phyloP scores from a whole-genome alignment of 768 basidiomycete genomes.

The Phylloporus arenicola region DNA sequence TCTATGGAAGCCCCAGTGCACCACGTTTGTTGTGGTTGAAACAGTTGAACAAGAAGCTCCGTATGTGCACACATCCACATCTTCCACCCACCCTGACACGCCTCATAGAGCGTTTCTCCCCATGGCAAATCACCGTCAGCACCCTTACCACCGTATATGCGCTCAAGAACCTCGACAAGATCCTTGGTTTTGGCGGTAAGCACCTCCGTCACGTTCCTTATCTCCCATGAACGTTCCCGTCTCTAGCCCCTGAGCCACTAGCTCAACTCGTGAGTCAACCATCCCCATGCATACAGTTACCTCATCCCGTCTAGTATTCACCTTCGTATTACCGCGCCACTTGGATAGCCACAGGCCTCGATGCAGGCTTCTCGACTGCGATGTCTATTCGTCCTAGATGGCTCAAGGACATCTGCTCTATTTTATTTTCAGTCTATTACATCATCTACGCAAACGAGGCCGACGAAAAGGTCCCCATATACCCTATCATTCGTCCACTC shows the following conservation, averaged over 20 bases:
- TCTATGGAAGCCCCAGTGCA: slow-evolving; percentile 55
- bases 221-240: neutral
- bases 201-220: neutral
- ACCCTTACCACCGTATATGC: slow-evolving; percentile 85
- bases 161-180: slow-evolving; percentile 75
- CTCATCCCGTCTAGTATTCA: slow-evolving; percentile 57
- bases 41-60: slow-evolving; percentile 49
- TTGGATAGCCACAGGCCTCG: slow-evolving; percentile 91
- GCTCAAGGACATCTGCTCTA: slow-evolving; percentile 81
- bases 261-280: slow-evolving; percentile 65
- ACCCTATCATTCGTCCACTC: neutral
- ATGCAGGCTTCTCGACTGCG: slow-evolving; percentile 95
- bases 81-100: slow-evolving; percentile 1
- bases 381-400: slow-evolving; percentile 90
- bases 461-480: slow-evolving; percentile 81
- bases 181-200: slow-evolving; percentile 74
- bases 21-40: slow-evolving; percentile 67
- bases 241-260: slow-evolving; percentile 84
- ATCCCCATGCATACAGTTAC: neutral
- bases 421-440: slow-evolving; percentile 87
- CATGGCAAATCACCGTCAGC: slow-evolving; percentile 91
- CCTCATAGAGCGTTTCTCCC: slow-evolving; percentile 69
- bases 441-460: slow-evolving; percentile 84
- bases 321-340: slow-evolving; percentile 93
- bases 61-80: slow-evolving; percentile 36